Evolutionary conservation across 2,329 filamentous ascomycete genomes (phyloP), one percentile per base, ranked within the genome.

Genomic region (Cladosporium sp.): DNA sequence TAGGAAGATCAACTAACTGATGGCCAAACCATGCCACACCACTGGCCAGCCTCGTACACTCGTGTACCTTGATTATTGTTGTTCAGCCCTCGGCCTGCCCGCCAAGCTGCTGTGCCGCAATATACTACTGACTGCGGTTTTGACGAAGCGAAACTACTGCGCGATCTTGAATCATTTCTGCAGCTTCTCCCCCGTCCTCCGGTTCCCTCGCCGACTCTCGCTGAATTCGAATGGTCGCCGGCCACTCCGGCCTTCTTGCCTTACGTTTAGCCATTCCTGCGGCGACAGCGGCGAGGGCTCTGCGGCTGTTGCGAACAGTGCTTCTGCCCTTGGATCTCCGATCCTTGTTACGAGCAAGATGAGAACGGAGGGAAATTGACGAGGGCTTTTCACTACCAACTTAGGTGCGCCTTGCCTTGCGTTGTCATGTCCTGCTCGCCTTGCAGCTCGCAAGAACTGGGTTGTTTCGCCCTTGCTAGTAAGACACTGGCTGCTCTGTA

Each of bases 271-370:
- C 38, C 20, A 30, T 30, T 33, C 35, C 32, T 27, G 32, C 32
- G 32, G 32, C 32, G 32, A 35, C 32, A 27, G 29, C 42, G 15
- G 30, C 18, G 42, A 36, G 32, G 22, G 42, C 42, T 45, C 15
- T 36, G 42, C 42, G 42, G 43, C 35, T 46, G 33, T 19, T 38
- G 43, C 43, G 43, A 47, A 47, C 43, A 47, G 43, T 47, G 43
- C 43, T 47, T 16, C 35, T 20, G 32, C 13, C 43, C 43, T 33
- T 39, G 35, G 35, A 47, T 47, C 43, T 38, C 35, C 43, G 43
- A 47, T 47, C 35, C 32, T n/a, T n/a, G n/a, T 13, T 20, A 5
- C 29, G 15, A 30, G 18, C 22, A 32, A 47, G 35, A 27, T 45
- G 42, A 45, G 42, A 9, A 40, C 20, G 29, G 22, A 27, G 22